Conservation (phyloP, 2,329 filamentous ascomycete genomes). For the Diplodia intermedia region DNA sequence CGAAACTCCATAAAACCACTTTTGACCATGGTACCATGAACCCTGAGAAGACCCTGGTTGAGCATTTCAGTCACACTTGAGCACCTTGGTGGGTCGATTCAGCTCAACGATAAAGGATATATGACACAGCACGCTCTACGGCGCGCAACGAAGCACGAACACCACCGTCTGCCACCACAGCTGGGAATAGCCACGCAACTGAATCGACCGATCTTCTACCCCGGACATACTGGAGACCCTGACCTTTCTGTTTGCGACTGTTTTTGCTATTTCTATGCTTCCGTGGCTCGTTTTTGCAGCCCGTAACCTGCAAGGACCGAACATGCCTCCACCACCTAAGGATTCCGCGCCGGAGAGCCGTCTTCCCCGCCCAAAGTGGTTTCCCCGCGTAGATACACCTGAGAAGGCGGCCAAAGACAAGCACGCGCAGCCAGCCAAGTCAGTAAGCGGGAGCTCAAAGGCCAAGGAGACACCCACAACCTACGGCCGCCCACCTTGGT, state of each 20-base stretch:
- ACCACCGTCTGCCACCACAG: not conserved
- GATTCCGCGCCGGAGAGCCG: not conserved
- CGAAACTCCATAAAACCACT: too few species aligned
- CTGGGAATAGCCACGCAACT: not conserved
- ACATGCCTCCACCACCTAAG: not conserved
- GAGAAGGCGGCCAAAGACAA: not conserved
- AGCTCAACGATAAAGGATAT: not conserved
- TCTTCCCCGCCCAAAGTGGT: not conserved
- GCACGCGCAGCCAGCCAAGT: not conserved
- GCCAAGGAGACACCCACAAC: not conserved
- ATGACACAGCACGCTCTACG: not conserved
- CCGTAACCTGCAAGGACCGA: not conserved
- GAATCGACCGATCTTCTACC: not conserved
- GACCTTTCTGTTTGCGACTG: not conserved
- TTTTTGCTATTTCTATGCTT: not conserved
- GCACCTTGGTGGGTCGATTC: not conserved
- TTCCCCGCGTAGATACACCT: not conserved
- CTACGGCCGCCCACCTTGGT: not conserved
- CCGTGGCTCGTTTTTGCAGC: not conserved
- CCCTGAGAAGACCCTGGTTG: not conserved
- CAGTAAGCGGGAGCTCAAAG: not conserved
- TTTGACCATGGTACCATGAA: not conserved
- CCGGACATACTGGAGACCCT: not conserved
- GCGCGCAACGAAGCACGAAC: not conserved
- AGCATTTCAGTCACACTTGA: not conserved